Evolutionary conservation across 2,329 filamentous ascomycete genomes (phyloP), one percentile per base, ranked within the genome.

Genomic region (Drechslera avenae): DNA sequence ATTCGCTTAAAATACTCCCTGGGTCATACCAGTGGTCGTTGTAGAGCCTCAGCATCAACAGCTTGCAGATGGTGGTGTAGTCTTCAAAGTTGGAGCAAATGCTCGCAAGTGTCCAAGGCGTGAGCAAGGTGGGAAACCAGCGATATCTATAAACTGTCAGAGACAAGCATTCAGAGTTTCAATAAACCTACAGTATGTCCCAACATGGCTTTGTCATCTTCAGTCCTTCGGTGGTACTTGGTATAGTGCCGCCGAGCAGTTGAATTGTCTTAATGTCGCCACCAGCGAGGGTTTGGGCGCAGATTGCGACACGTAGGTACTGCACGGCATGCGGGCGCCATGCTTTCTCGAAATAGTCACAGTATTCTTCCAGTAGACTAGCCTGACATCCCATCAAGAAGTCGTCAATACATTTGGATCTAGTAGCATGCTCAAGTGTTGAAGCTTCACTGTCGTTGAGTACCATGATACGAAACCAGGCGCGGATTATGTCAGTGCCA

Each of bases 1-100:
- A 68, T 39, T 69, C 57, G 9, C 33, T 35, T 1, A 69, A 18
- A 1, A 66, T 60, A 18, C 58, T 61, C 0, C 14, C 4, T 0
- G 57, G 46, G 21, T 67, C 60, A 17, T 56, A 68, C 63, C 67
- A 70, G n/a, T 65, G 51, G 2, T 68, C 57, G 14, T 46, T 46
- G 45, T 70, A 68, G 4, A 70, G 39, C 1, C 50, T 49, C 5
- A 70, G 16, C 64, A 64, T 68, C 0, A 68, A 18, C 0, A 70
- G 44, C 21, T 68, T 68, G 39, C 66, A 70, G 2, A 68, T 56
- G 0, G 59, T 67, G 0, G 56, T 64, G 21, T 68, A 67, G 16
- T 68, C 66, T 13, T 68, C 64, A 30, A 68, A 68, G 40, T 67
- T 70, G 1, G 61, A 61, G 36, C 67, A 70, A 3, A 68, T 67